Base-by-base conservation (phyloP, 78 protist genomes). In the Dictyostelium firmibasis region DNA sequence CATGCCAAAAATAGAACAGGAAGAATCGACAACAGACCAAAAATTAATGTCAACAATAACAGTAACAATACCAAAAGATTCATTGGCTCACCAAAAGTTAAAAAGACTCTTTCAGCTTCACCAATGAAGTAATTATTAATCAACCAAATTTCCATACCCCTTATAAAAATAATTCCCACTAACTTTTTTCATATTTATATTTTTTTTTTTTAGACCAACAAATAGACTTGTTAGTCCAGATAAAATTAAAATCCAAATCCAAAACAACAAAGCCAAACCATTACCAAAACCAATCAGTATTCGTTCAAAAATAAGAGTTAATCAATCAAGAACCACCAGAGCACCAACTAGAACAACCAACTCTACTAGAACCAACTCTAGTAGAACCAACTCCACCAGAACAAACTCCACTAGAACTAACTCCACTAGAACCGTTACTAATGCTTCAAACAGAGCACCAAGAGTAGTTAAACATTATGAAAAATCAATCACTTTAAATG, bases 181-280 rank as follows among this genome's bases (percentile, higher is more conserved):
- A 31, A 18, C 11, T 36, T 18, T 75, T n/a, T n/a, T n/a, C n/a
- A n/a, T n/a, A n/a, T n/a, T n/a, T 23, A 20, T 20, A 69, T 13
- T 69, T 69, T 20, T 69, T 69, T 27, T 23, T 27, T 69, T 69
- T 14, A 74, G 43, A 74, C 27, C 11, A 35, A 74, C 20, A 14
- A 36, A 29, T 74, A 72, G 13, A 33, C 44, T 41, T 41, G 57
- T 43, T 23, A 77, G 31, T n/a, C 57, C 57, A 77, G 83, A 77
- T 16, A 77, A 77, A 10, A 38, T 77, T 77, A 77, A 77, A 77
- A 77, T 77, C 41, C 83, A 77, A 77, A 77, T 77, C 18, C 50
- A 77, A 77, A 77, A 77, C 35, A 31, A 27, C 35, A 72, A 31
- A 33, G 75, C 75, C 4, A 72, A 72, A 33, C 36, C 79, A 33